Conservation (phyloP, 2,329 filamentous ascomycete species). For the Cryphonectria carpinicola region DNA sequence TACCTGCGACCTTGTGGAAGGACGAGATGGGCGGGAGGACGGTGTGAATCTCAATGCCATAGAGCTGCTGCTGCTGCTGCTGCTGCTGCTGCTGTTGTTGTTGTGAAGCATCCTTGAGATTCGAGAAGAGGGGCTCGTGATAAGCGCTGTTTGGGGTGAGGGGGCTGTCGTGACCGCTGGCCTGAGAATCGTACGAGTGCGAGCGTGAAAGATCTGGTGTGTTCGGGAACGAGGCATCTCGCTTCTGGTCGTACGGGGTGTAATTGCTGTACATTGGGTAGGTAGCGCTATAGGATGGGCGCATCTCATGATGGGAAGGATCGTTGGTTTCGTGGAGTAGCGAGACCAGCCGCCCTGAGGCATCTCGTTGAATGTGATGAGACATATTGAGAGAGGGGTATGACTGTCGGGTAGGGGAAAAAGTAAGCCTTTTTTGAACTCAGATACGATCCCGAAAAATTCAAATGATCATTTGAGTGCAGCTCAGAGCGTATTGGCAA, state of each 20-base stretch:
- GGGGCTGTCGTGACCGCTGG: slow-evolving; percentile 59
- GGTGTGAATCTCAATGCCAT: slow-evolving; percentile 27
- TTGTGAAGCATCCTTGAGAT: slow-evolving; percentile 35
- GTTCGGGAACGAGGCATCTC: slow-evolving; percentile 48
- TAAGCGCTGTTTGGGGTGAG: slow-evolving; percentile 56
- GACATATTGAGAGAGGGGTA: slow-evolving; percentile 14
- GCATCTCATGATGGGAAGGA: slow-evolving; percentile 10
- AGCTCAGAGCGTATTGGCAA: not conserved
- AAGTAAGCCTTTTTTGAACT: not conserved
- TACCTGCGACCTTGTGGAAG: slow-evolving; percentile 21
- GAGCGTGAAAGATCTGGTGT: slow-evolving; percentile 63
- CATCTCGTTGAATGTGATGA: slow-evolving; percentile 21
- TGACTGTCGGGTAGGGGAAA: not conserved
- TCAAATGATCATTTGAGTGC: not conserved
- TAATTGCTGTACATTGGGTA: slow-evolving; percentile 11
- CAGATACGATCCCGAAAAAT: not conserved
- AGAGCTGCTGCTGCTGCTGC: slow-evolving; percentile 12
- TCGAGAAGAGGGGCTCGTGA: slow-evolving; percentile 19
- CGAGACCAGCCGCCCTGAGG: slow-evolving; percentile 26
- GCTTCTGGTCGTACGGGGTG: slow-evolving; percentile 7
- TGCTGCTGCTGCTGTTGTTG: not conserved
- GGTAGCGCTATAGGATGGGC: slow-evolving; percentile 1
- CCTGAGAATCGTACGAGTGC: slow-evolving; percentile 64
- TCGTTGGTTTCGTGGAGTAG: slow-evolving; percentile 24
- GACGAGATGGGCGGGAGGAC: slow-evolving; percentile 25